Percentiles rank a stretch among this genome's conserved stretches.
These are phyloP conservation scores for Ophiostoma fasciatum DNA, from an alignment of 2,329 filamentous ascomycete species.

Conservation along the genomic window DNA sequence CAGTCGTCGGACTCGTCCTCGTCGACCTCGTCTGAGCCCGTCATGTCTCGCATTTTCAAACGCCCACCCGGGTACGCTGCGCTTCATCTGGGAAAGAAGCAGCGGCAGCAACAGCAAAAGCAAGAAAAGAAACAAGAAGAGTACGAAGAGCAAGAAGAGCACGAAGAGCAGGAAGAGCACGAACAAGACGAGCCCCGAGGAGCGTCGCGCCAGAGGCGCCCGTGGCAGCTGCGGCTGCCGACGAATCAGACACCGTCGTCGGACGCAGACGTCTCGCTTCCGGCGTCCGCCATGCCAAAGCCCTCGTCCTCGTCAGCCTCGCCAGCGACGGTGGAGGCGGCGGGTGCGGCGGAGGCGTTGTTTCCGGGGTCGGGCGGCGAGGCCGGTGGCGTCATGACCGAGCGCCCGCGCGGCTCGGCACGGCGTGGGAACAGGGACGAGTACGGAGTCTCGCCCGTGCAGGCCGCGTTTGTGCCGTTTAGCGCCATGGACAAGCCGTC, in stretches of 20 bases:
- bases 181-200: too few relatives aligned
- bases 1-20: slow-evolving; percentile 17
- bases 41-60: slow-evolving; percentile 44
- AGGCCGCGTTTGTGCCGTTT: slow-evolving; percentile 40
- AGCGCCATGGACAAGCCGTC: too few relatives aligned
- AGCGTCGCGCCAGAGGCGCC: too few relatives aligned
- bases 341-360: too few relatives aligned
- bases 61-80: slow-evolving; percentile 35
- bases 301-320: slow-evolving; percentile 60
- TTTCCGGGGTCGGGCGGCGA: too few relatives aligned
- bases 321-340: too few relatives aligned
- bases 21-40: slow-evolving; percentile 30
- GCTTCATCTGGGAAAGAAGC: background rate
- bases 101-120: slow-evolving; percentile 4
- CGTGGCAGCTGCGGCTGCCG: too few relatives aligned
- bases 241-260: too few relatives aligned
- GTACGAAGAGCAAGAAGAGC: background rate
- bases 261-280: too few relatives aligned
- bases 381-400: too few relatives aligned
- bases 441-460: slow-evolving; percentile 38
- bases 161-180: slow-evolving; percentile 1
- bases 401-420: too few relatives aligned
- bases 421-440: slow-evolving; percentile 21
- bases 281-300: too few relatives aligned
- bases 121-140: slow-evolving; percentile 10